Percentiles rank a stretch among this genome's conserved stretches.
Conservation (phyloP, 169 alveolate genomes). For the Plasmodium coatneyi region DNA sequence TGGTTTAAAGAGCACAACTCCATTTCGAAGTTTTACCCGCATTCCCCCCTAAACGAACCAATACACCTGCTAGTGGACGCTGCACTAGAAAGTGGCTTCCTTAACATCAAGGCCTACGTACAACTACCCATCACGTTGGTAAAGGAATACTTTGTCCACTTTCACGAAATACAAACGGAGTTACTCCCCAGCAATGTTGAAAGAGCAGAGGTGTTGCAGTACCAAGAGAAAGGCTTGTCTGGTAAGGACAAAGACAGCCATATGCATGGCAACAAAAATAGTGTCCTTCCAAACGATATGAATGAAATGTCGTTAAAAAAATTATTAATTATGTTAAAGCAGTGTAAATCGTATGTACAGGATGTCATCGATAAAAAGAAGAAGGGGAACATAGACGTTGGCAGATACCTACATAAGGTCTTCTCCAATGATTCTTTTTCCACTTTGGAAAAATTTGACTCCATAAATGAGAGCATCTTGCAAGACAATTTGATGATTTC, state of each 20-base stretch:
- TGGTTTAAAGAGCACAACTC: conserved; percentile 92
- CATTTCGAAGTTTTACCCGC: conserved; percentile 90
- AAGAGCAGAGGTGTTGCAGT: conserved; percentile 45
- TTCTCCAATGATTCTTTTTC: conserved; percentile 82
- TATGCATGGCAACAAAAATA: conserved; percentile 22
- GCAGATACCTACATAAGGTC: conserved; percentile 86
- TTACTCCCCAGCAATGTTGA: conserved; percentile 77
- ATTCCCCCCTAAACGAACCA: conserved; percentile 91
- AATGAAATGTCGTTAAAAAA: conserved; percentile 71
- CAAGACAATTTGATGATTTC: conserved; percentile 90
- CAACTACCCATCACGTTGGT: conserved; percentile 87
- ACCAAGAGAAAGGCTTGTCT: conserved; percentile 5
- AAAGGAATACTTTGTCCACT: conserved; percentile 88
- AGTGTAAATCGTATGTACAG: conserved; percentile 76
- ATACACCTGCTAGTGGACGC: conserved; percentile 93
- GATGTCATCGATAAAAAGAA: conserved; percentile 76
- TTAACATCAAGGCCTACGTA: conserved; percentile 89
- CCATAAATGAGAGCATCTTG: conserved; percentile 86
- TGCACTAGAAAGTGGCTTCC: conserved; percentile 88
- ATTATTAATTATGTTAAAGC: conserved; percentile 72
- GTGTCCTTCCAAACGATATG: conserved; percentile 52
- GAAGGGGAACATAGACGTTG: conserved; percentile 85
- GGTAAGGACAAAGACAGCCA: conserved; percentile 21
- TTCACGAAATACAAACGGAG: conserved; percentile 90
- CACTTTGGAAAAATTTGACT: conserved; percentile 83